Base-by-base conservation (phyloP, 1,284 basidiomycete species). In the Ceratobasidium sp. region DNA sequence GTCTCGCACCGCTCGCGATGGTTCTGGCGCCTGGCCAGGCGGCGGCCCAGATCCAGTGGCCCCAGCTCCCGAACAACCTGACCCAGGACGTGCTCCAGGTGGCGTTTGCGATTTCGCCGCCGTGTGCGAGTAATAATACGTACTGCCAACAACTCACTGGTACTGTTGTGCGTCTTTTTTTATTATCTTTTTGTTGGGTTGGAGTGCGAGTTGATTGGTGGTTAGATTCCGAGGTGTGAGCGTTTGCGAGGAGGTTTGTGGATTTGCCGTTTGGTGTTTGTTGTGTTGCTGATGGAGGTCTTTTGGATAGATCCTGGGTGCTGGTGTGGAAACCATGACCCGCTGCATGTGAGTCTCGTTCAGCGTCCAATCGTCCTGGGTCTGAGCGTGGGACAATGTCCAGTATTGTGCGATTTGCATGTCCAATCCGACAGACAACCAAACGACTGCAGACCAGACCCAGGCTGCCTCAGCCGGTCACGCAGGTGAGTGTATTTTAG, bases 341-440 rank as follows among this genome's bases (percentile, higher is more conserved):
- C 77, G 1, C 44, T 78, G 29, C 77, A 78, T 43, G 77, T 77
- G 66, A n/a, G 76, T 74, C 15, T 7, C 2, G 54, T 59, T 32
- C 17, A 15, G 32, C 1, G 1, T 15, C 15, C 25, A 40, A n/a
- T 7, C 43, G 32, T 19, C 49, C 52, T 69, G 37, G 25, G n/a
- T 43, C 57, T 59, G 34, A 7, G n/a, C 8, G 37, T 43, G 8
- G 40, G 19, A 8, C 17, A n/a, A 15, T 51, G 32, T 32, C 11
- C 34, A 78, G 77, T 76, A 76, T 40, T 76, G 77, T 46, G 77
- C 77, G 0, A 59, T 76, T 13, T 78, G 75, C 44, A 78, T 78
- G 76, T 71, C 59, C 13, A 78, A 52, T 54, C 75, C 77, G 15
- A 61, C 73, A n/a, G 75, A 78, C 59, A 76, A 78, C 70, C 64